Evolutionary conservation across 2,329 filamentous ascomycete species (phyloP).

Genomic region (Colletotrichum melonis): DNA sequence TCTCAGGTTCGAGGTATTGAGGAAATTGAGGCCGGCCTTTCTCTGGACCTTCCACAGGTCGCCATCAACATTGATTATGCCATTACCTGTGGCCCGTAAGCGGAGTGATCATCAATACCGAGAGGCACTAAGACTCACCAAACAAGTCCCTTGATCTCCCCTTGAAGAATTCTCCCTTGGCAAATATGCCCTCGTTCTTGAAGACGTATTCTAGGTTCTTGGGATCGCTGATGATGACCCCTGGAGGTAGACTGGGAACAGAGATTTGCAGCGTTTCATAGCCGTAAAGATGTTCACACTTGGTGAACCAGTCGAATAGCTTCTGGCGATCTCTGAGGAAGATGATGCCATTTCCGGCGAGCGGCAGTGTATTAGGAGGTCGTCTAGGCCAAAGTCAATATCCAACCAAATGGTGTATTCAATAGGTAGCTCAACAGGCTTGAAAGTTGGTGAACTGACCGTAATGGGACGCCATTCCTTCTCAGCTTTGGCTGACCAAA

Average conservation of each 20-base stretch:
- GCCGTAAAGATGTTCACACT: slow-evolving; percentile 66
- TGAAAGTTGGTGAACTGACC: slow-evolving; percentile 19
- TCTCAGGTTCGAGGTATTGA: slow-evolving; percentile 67
- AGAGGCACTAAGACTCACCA: slow-evolving; percentile 42
- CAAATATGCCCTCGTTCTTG: slow-evolving; percentile 69
- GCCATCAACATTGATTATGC: slow-evolving; percentile 75
- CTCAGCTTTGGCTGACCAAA: slow-evolving; percentile 31
- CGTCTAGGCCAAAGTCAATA: slow-evolving; percentile 46
- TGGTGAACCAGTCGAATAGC: slow-evolving; percentile 72
- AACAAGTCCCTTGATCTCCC: slow-evolving; percentile 71
- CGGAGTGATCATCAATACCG: slow-evolving; percentile 40
- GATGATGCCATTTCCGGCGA: slow-evolving; percentile 70
- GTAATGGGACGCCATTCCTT: slow-evolving; percentile 35
- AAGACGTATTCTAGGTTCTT: slow-evolving; percentile 72
- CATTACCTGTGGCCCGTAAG: slow-evolving; percentile 55
- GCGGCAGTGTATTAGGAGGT: slow-evolving; percentile 62
- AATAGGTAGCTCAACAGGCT: neutral
- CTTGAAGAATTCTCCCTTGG: slow-evolving; percentile 73
- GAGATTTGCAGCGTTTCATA: slow-evolving; percentile 71
- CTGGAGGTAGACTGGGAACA: slow-evolving; percentile 71
- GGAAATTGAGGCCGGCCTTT: slow-evolving; percentile 69
- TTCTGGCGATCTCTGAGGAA: slow-evolving; percentile 70
- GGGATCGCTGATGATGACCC: slow-evolving; percentile 72
- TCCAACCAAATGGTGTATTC: neutral
- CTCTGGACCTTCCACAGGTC: slow-evolving; percentile 72